Percentiles rank a stretch among this genome's conserved stretches.
These are phyloP conservation scores for Neophaeococcomyces aloes DNA, from an alignment of 2,329 filamentous ascomycete genomes.

Conservation along the genomic window DNA sequence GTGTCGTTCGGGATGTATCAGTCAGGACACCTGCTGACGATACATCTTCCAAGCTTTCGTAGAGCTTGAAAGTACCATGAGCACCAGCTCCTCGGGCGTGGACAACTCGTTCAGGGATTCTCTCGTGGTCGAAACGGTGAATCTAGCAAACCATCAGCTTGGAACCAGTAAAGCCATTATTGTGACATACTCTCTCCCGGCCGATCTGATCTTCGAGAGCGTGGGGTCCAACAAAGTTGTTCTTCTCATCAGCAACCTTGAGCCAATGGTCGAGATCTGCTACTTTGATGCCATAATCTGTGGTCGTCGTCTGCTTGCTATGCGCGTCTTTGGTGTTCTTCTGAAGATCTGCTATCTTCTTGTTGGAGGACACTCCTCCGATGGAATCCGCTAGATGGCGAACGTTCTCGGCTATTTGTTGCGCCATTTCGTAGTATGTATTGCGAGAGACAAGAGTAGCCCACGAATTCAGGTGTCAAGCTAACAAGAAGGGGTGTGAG, in stretches of 20 bases:
- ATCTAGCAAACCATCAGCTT: conserved; percentile 25
- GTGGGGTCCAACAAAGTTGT: conserved; percentile 51
- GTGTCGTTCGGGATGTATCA: conserved; percentile 57
- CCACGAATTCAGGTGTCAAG: neutral
- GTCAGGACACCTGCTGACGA: conserved; percentile 55
- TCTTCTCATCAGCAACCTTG: conserved; percentile 45
- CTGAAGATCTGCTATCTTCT: conserved; percentile 41
- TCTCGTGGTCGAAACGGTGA: conserved; percentile 62
- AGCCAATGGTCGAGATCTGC: conserved; percentile 70
- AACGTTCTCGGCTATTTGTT: conserved; percentile 12
- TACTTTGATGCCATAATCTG: conserved; percentile 67
- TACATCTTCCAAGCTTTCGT: conserved; percentile 53
- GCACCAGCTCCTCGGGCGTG: conserved; percentile 56
- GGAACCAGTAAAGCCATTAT: neutral
- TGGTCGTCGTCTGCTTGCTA: conserved; percentile 54
- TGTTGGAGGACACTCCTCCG: conserved; percentile 13
- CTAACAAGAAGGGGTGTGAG: too few species aligned
- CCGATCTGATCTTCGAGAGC: conserved; percentile 63
- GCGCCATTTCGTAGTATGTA: conserved; percentile 9
- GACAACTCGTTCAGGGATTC: conserved; percentile 58
- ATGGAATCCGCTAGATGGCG: conserved; percentile 11
- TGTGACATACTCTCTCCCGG: conserved; percentile 56
- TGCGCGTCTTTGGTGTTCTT: conserved; percentile 43
- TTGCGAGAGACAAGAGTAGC: neutral
- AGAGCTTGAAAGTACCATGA: conserved; percentile 57